Percentiles rank a stretch among this genome's conserved stretches.
These are phyloP conservation scores for Ogataea ganodermae DNA, from an alignment of 805 yeast species.

Conservation along the genomic window DNA sequence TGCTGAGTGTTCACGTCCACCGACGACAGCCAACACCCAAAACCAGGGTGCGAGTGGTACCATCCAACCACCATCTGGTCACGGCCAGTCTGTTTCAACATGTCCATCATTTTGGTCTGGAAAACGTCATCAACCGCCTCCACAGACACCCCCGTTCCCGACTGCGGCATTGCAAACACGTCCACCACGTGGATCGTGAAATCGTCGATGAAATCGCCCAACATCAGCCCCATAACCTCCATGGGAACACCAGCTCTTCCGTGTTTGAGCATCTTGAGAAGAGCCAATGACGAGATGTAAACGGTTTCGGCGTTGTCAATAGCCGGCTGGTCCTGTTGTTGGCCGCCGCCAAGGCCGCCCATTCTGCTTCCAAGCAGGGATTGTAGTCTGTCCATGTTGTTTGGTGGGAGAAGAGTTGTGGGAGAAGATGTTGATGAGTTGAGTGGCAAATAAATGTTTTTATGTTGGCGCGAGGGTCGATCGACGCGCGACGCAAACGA, in stretches of 20 bases:
- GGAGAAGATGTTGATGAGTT: background rate
- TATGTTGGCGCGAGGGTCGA: background rate
- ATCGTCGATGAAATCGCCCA: slow-evolving; percentile 97
- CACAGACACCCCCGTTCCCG: slow-evolving; percentile 95
- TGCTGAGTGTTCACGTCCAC: slow-evolving; percentile 98
- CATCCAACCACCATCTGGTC: slow-evolving; percentile 99
- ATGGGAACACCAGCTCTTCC: slow-evolving; percentile 88
- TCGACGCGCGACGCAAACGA: background rate
- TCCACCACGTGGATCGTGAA: slow-evolving; percentile 96
- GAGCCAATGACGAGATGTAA: slow-evolving; percentile 91
- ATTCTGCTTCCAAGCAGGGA: slow-evolving; percentile 36
- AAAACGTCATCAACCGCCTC: slow-evolving; percentile 99
- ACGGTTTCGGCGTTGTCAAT: slow-evolving; percentile 96
- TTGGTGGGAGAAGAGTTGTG: background rate
- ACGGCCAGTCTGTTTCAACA: slow-evolving; percentile 98
- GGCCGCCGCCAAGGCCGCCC: slow-evolving; percentile 35
- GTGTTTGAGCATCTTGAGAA: slow-evolving; percentile 94
- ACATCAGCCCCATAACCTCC: slow-evolving; percentile 95
- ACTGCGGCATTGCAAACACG: slow-evolving; percentile 99
- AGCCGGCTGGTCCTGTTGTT: slow-evolving; percentile 65
- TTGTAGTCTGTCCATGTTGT: slow-evolving; percentile 36
- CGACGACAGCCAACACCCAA: slow-evolving; percentile 98
- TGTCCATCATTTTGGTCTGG: slow-evolving; percentile 99
- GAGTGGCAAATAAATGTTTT: slow-evolving; percentile 5
- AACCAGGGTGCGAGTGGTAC: slow-evolving; percentile 99